Conservation (phyloP, 352 stramenopile species). For the Phytophthora litchii region DNA sequence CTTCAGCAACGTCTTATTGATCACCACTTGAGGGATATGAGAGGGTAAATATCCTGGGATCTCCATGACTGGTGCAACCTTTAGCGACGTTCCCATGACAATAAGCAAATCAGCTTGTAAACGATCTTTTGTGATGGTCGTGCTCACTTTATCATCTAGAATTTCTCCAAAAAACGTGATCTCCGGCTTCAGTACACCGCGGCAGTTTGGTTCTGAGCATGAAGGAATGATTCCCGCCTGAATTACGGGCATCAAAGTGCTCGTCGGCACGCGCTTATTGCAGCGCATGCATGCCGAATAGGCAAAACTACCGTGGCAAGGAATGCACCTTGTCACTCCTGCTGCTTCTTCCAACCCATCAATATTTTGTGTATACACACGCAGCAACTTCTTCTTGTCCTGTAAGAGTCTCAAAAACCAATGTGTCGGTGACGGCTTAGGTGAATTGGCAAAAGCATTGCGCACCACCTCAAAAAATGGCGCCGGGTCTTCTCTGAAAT, state of each 20-base stretch:
- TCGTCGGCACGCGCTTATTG: conserved; percentile 56
- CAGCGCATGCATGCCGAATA: conserved; percentile 93
- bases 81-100: conserved; percentile 98
- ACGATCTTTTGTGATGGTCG: conserved; percentile 70
- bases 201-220: conserved; percentile 68
- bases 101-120: conserved; percentile 94
- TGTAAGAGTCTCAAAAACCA: conserved; percentile 94
- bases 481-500: conserved; percentile 94
- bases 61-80: conserved; percentile 95
- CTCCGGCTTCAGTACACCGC: conserved; percentile 96
- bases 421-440: conserved; percentile 94
- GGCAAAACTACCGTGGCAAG: conserved; percentile 94
- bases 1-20: conserved; percentile 90
- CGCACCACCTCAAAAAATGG: conserved; percentile 97
- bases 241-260: conserved; percentile 72
- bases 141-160: conserved; percentile 89
- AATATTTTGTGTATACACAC: conserved; percentile 98
- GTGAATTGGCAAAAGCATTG: conserved; percentile 68
- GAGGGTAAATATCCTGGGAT: conserved; percentile 85
- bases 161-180: conserved; percentile 98
- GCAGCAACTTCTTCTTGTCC: conserved; percentile 91
- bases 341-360: conserved; percentile 94
- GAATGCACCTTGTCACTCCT: conserved; percentile 92
- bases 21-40: conserved; percentile 87
- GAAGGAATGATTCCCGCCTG: conserved; percentile 79